phyloP scores from a whole-genome alignment of 192 early-diverging fungal genomes.

The Gaertneriomyces sp. region DNA sequence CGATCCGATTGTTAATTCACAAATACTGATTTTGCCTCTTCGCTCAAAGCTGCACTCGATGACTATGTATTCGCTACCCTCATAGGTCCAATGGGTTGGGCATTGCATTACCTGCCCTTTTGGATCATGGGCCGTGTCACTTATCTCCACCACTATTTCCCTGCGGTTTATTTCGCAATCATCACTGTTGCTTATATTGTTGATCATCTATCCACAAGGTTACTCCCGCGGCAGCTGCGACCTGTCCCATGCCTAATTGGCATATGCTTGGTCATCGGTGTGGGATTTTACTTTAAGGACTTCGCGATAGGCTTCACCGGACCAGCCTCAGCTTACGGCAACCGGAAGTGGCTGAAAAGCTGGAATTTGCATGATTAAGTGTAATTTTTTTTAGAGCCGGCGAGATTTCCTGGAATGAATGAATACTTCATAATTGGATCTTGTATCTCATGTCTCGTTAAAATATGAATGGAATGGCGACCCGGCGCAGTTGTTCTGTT shows the following conservation, averaged over 20 bases:
- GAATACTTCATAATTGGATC: too few species aligned
- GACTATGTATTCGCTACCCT: conserved; percentile 70
- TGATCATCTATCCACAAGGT: conserved; percentile 60
- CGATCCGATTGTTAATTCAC: too few species aligned
- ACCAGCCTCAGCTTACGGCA: conserved; percentile 12
- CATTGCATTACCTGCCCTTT: conserved; percentile 91
- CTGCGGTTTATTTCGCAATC: conserved; percentile 90
- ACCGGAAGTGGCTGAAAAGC: conserved; percentile 21
- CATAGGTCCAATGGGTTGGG: conserved; percentile 81
- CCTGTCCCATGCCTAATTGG: conserved; percentile 27
- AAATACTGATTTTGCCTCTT: neutral
- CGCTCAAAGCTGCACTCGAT: conserved; percentile 51
- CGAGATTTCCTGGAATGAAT: too few species aligned
- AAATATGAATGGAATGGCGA: too few species aligned
- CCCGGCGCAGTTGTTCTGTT: too few species aligned
- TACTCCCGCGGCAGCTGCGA: conserved; percentile 38
- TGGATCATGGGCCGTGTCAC: conserved; percentile 95
- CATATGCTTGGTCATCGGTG: conserved; percentile 7
- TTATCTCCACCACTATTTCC: conserved; percentile 97
- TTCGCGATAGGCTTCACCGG: conserved; percentile 25
- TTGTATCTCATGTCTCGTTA: too few species aligned
- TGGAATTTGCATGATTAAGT: conserved; percentile 26
- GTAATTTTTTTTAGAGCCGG: neutral
- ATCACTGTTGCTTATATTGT: conserved; percentile 70
- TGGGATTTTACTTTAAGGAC: conserved; percentile 25